Conservation (phyloP, 2,329 filamentous ascomycete genomes). For the Ophiostoma montium region DNA sequence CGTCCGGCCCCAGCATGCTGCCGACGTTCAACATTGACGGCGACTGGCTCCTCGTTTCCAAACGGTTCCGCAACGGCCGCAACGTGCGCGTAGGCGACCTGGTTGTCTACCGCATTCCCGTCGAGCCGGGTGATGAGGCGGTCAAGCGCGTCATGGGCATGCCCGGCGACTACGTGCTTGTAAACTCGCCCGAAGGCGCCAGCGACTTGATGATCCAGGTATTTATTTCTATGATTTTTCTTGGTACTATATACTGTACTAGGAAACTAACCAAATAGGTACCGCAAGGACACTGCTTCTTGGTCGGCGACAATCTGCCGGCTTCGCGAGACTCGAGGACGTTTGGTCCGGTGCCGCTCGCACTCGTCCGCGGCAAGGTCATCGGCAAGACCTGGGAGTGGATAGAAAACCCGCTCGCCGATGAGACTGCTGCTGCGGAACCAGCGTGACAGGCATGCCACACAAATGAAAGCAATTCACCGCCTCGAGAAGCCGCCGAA, state of each 20-base stretch:
- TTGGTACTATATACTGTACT: too few species aligned
- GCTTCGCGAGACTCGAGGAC: slow-evolving; percentile 75
- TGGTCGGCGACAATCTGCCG: slow-evolving; percentile 75
- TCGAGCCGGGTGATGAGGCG: slow-evolving; percentile 42
- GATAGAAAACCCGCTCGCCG: slow-evolving; percentile 27
- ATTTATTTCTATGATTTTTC: slow-evolving; percentile 7
- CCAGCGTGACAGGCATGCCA: not conserved
- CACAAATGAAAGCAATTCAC: not conserved
- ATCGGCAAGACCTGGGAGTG: slow-evolving; percentile 42
- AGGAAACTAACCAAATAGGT: slow-evolving; percentile 39
- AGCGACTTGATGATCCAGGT: slow-evolving; percentile 52
- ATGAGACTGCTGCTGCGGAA: not conserved
- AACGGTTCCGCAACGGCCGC: slow-evolving; percentile 54
- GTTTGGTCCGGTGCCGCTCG: slow-evolving; percentile 78
- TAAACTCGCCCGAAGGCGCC: slow-evolving; percentile 42
- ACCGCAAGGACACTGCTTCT: slow-evolving; percentile 82
- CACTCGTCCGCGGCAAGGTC: slow-evolving; percentile 70
- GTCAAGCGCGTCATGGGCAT: slow-evolving; percentile 70
- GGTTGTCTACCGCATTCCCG: slow-evolving; percentile 63
- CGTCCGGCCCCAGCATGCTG: slow-evolving; percentile 72
- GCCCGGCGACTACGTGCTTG: slow-evolving; percentile 61
- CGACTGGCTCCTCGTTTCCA: slow-evolving; percentile 56
- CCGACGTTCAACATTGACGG: slow-evolving; percentile 60
- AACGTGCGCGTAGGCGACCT: slow-evolving; percentile 63
- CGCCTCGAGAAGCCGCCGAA: not conserved